Conservation (phyloP, 2,329 filamentous ascomycete species). For the Teratosphaeria destructans region DNA sequence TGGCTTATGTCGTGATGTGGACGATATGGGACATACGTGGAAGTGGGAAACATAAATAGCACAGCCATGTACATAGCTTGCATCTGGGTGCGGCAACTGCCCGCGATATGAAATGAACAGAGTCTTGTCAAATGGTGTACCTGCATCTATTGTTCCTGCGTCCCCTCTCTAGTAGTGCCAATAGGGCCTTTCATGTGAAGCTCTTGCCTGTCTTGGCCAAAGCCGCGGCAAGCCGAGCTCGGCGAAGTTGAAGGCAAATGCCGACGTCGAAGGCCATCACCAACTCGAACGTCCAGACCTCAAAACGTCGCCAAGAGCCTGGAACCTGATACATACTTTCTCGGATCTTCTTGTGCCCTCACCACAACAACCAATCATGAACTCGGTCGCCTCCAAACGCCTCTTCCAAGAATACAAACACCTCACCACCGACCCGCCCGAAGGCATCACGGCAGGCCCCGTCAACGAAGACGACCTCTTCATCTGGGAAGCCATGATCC, state of each 20-base stretch:
- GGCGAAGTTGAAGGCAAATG: background rate
- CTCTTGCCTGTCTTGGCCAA: background rate
- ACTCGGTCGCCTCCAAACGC: conserved; percentile 53
- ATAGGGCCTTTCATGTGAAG: background rate
- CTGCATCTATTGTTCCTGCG: too few species aligned
- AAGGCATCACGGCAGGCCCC: conserved; percentile 92
- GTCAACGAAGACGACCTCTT: conserved; percentile 91
- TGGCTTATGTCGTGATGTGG: background rate
- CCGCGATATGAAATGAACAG: too few species aligned
- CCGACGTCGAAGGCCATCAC: background rate
- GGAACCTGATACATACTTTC: background rate
- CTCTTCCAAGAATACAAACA: conserved; percentile 95
- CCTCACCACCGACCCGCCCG: conserved; percentile 88
- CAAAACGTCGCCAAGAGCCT: background rate
- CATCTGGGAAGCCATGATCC: conserved; percentile 91
- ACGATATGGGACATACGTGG: background rate
- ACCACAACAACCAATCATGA: conserved; percentile 16
- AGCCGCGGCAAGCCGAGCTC: background rate
- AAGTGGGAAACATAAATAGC: background rate
- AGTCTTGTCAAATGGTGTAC: too few species aligned
- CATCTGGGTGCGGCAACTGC: background rate
- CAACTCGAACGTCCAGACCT: background rate
- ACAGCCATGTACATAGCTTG: background rate
- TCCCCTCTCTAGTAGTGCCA: background rate
- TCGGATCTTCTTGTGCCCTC: background rate